A percentile compares a stretch with the other conserved stretches of the same genome.
These are phyloP conservation scores for Gossypium laxum DNA, from an alignment of 441 rosid genomes.

Conservation along the genomic window DNA sequence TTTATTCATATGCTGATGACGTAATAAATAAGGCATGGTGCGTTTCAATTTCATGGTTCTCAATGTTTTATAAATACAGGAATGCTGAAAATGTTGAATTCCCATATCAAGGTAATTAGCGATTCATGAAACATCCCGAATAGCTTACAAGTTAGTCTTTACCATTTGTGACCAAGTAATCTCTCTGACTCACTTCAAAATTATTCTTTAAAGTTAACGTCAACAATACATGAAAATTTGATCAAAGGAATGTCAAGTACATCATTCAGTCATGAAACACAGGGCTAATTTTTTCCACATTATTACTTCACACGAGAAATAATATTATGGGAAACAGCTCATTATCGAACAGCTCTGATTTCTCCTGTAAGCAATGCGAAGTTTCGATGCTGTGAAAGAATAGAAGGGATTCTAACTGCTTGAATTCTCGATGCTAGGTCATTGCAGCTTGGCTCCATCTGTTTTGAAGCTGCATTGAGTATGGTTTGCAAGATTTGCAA, in stretches of 20 bases:
- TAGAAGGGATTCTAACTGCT: slow-evolving; percentile 34
- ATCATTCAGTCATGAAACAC: background rate
- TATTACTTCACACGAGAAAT: background rate
- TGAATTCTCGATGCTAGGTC: slow-evolving; percentile 38
- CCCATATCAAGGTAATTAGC: too few relatives aligned
- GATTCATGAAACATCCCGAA: too few relatives aligned
- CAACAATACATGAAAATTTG: background rate
- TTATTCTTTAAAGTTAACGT: background rate
- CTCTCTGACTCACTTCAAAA: background rate
- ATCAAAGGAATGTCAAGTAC: too few relatives aligned
- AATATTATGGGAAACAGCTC: background rate
- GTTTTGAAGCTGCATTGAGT: slow-evolving; percentile 37
- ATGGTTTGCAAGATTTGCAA: slow-evolving; percentile 76
- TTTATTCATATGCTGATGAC: too few relatives aligned
- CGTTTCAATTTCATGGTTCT: too few relatives aligned
- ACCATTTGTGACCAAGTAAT: background rate
- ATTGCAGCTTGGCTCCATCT: slow-evolving; percentile 14
- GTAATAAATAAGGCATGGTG: too few relatives aligned
- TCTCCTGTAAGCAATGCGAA: slow-evolving; percentile 65
- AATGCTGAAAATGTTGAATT: too few relatives aligned
- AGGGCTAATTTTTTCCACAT: background rate
- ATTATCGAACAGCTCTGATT: slow-evolving; percentile 35
- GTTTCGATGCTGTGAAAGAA: slow-evolving; percentile 70
- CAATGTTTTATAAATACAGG: too few relatives aligned
- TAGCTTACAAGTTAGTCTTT: background rate